Evolutionary conservation across 2,329 filamentous ascomycete genomes (phyloP).

Genomic region (Cercospora janseana): DNA sequence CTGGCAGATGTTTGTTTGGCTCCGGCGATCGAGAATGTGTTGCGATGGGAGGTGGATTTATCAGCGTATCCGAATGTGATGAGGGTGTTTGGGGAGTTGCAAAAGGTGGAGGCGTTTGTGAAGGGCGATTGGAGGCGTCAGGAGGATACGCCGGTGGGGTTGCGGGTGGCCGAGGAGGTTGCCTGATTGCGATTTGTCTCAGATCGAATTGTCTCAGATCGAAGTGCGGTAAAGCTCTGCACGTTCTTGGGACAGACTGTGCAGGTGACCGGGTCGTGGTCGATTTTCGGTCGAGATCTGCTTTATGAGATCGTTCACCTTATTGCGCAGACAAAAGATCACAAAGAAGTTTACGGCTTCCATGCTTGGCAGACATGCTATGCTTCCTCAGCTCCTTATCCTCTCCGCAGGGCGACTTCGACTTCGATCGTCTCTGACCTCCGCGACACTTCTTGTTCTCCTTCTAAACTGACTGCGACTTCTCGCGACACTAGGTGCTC

Average conservation of each 20-base stretch:
- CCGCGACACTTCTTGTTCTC: conserved; percentile 12
- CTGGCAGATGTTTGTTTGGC: conserved; percentile 16
- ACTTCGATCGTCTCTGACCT: conserved; percentile 11
- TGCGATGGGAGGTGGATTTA: conserved; percentile 16
- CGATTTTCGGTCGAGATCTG: too few species aligned
- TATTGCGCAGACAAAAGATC: too few species aligned
- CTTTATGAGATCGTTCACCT: too few species aligned
- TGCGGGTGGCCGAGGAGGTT: too few species aligned
- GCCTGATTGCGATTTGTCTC: too few species aligned
- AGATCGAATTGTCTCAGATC: neutral
- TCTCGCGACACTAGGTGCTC: conserved; percentile 13
- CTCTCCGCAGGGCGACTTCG: conserved; percentile 17
- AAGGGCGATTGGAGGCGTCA: conserved; percentile 8
- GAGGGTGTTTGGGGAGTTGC: conserved; percentile 6
- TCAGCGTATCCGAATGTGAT: conserved; percentile 5
- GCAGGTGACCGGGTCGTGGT: too few species aligned
- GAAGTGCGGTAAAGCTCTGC: too few species aligned
- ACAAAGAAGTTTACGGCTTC: too few species aligned
- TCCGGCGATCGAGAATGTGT: conserved; percentile 12
- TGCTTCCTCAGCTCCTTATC: conserved; percentile 1
- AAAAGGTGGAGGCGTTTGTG: conserved; percentile 5
- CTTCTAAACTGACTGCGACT: conserved; percentile 17
- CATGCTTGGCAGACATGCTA: too few species aligned
- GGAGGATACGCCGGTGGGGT: conserved; percentile 9
- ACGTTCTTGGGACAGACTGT: too few species aligned